Evolutionary conservation across 225 moss, liverwort and hornwort species (phyloP).

Genomic region (Rhytidiadelphus loreus): DNA sequence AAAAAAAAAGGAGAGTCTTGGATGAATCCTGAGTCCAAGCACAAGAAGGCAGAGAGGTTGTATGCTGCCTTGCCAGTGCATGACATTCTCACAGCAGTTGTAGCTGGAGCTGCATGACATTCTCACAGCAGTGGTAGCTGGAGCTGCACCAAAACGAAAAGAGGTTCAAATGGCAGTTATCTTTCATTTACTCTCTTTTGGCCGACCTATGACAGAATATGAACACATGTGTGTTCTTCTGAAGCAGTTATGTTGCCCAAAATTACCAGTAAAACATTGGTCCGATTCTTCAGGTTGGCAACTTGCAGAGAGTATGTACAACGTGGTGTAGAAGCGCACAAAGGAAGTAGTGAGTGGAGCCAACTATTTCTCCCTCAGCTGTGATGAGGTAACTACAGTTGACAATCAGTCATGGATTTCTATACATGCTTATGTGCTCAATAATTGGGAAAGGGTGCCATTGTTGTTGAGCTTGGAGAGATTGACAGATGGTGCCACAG

Average conservation of each 20-base stretch:
- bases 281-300: fast-evolving
- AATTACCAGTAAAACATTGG: background rate
- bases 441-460: background rate
- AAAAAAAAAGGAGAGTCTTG: background rate
- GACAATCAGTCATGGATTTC: background rate
- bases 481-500: background rate
- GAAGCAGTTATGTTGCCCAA: background rate
- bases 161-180: background rate
- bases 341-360: background rate
- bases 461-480: background rate
- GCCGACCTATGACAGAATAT: fast-evolving
- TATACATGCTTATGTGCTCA: background rate
- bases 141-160: background rate
- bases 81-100: background rate
- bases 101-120: too few species aligned
- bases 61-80: fast-evolving
- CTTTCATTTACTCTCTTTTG: background rate
- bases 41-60: fast-evolving
- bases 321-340: fast-evolving
- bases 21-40: background rate
- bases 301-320: background rate
- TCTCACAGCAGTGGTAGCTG: too few species aligned
- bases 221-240: background rate
- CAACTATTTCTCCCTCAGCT: background rate
- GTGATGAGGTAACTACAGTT: background rate